These are phyloP conservation scores for Nicotiana obtusifolia DNA, from an alignment of 257 asterid genomes.

Conservation along the genomic window DNA sequence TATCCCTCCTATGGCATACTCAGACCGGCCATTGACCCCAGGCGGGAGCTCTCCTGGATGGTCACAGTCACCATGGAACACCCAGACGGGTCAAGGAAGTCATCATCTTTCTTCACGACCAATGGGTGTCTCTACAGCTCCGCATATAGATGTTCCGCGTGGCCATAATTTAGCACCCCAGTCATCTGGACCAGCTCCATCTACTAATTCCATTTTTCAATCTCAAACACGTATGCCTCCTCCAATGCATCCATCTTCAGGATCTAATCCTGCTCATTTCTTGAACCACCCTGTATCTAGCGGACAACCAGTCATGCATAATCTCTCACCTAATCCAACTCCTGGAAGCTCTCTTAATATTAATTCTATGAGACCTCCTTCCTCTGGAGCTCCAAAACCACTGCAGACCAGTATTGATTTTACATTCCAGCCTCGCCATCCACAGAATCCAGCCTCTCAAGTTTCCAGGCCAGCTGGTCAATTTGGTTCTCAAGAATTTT, in stretches of 20 bases:
- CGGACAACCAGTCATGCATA: conserved; percentile 21
- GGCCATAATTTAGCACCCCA: too few species aligned
- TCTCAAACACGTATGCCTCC: conserved; percentile 33
- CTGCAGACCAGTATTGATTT: conserved; percentile 65
- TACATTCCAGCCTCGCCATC: conserved; percentile 71
- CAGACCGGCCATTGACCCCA: conserved; percentile 17
- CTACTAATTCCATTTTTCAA: conserved; percentile 18
- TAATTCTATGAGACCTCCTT: conserved; percentile 31
- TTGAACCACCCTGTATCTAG: conserved; percentile 10
- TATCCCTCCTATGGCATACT: not conserved
- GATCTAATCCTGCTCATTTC: conserved; percentile 19
- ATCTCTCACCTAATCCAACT: conserved; percentile 25
- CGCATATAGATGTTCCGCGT: too few species aligned
- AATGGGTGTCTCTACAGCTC: too few species aligned
- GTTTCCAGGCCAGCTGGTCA: conserved; percentile 39
- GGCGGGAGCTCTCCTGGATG: conserved; percentile 25
- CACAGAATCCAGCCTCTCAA: conserved; percentile 41
- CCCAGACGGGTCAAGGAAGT: conserved; percentile 29
- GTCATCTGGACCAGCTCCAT: conserved; percentile 28
- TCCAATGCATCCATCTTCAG: conserved; percentile 22
- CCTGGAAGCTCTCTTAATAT: conserved; percentile 32
- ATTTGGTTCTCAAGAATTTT: conserved; percentile 25
- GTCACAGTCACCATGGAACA: conserved; percentile 28
- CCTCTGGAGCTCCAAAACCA: conserved; percentile 44
- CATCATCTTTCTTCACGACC: too few species aligned